Base-by-base conservation (phyloP, 2,329 filamentous ascomycete species). In the Epichloe hybrida region DNA sequence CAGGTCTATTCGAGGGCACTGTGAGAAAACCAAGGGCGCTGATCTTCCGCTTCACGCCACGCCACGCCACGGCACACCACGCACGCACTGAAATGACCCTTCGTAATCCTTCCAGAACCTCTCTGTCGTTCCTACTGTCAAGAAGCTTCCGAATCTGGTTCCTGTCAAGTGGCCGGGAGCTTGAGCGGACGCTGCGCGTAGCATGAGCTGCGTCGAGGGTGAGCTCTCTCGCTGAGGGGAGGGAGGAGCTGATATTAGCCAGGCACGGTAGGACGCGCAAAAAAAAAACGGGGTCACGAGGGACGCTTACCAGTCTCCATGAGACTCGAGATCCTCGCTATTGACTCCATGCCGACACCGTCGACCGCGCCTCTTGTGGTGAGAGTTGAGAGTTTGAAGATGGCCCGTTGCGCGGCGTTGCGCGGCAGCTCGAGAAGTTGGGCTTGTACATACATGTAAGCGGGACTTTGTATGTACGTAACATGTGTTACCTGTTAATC, bases 171-270 rank as follows among this genome's bases (percentile, higher is more conserved):
- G 81, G 79, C 50, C 80, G 80, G 23, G 79, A 74, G 37, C 80
- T 73, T 58, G 76, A 74, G 53, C 80, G 75, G 54, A 76, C 74
- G 64, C 73, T 78, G 62, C 88, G 80, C 59, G 90, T 89, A 60
- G 89, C 88, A 68, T 90, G 88, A 61, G 93, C 91, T 58, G 93
- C 93, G 77, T 98, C 93, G 70, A 98, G 82, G 52, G 93, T 98
- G 64, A 98, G 83, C 71, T 97, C 93, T 69, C 93, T 86, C 65
- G 93, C 93, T 95, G 71, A 43, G 49, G 48, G 47, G 15, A 27
- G 48, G 48, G 15, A 21, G 12, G n/a, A 41, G 17, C 48, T 23
- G 12, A 17, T 42, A 34, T 49, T 49, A 49, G 48, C n/a, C 39
- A 13, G 39, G 9, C 34, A 23, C 11, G 5, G 47, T 17, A 23